Evolutionary conservation across 768 basidiomycete species (phyloP).

Genomic region (Hydnum rufescens): DNA sequence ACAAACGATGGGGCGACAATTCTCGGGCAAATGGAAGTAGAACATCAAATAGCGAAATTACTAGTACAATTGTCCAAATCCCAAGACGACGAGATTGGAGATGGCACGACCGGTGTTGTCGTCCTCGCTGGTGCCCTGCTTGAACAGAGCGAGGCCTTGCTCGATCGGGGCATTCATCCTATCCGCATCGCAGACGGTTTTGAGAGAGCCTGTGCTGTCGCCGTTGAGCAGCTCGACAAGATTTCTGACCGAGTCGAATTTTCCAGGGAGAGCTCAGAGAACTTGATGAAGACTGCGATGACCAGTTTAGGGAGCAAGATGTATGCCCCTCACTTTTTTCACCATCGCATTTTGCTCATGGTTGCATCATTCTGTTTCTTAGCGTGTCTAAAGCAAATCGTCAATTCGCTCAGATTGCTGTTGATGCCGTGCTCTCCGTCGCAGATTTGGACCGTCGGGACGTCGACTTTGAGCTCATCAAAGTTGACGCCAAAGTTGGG

Average conservation of each 20-base stretch:
- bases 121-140: conserved; percentile 95
- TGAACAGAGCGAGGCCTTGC: conserved; percentile 82
- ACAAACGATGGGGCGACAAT: conserved; percentile 99
- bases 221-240: conserved; percentile 72
- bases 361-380: not conserved
- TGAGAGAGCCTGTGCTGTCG: conserved; percentile 81
- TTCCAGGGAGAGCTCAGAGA: conserved; percentile 59
- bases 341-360: not conserved
- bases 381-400: conserved; percentile 94
- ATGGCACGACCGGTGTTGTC: conserved; percentile 97
- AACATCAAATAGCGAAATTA: conserved; percentile 96
- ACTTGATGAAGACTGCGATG: conserved; percentile 85
- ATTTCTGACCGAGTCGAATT: conserved; percentile 85
- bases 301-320: conserved; percentile 97
- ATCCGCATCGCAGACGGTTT: conserved; percentile 99
- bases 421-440: conserved; percentile 87
- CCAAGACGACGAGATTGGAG: conserved; percentile 99
- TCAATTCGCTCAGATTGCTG: conserved; percentile 94
- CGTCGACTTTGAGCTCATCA: conserved; percentile 95
- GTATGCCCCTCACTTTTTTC: conserved; percentile 27
- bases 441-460: conserved; percentile 90
- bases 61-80: conserved; percentile 92
- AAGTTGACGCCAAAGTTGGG: conserved; percentile 97
- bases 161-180: conserved; percentile 98
- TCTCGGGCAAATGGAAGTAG: conserved; percentile 95